Evolutionary conservation across 371 early-diverging fungal species (phyloP).

Genomic region (Pancytospora epiphaga): DNA sequence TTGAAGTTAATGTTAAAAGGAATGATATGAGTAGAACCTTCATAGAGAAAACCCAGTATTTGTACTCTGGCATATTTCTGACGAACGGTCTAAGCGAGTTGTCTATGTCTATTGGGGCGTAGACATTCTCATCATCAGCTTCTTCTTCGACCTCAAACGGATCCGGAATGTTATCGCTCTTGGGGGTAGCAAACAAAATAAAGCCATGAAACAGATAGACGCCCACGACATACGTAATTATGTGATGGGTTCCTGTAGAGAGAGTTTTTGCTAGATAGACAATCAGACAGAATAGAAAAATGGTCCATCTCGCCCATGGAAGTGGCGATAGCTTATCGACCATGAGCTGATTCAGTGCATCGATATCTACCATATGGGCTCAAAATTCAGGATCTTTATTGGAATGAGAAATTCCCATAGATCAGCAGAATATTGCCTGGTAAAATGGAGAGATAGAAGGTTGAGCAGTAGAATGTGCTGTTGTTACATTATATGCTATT

Average conservation of each 20-base stretch:
- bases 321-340: conserved; percentile 48
- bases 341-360: conserved; percentile 48
- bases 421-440: too few relatives aligned
- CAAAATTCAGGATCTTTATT: too few relatives aligned
- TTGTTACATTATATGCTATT: too few relatives aligned
- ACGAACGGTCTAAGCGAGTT: conserved; percentile 95
- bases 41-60: conserved; percentile 71
- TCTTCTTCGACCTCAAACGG: conserved; percentile 57
- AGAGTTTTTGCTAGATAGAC: conserved; percentile 48
- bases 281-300: conserved; percentile 24
- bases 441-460: too few relatives aligned
- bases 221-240: conserved; percentile 57
- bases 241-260: conserved; percentile 32
- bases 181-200: conserved; percentile 59
- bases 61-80: conserved; percentile 93
- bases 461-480: too few relatives aligned
- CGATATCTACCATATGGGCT: too few relatives aligned
- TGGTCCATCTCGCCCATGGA: conserved; percentile 48
- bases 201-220: conserved; percentile 59
- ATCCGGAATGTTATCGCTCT: conserved; percentile 56
- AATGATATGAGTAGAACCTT: conserved; percentile 35
- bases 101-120: conserved; percentile 61
- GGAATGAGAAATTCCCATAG: too few relatives aligned
- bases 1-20: conserved; percentile 48
- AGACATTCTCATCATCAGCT: conserved; percentile 23